phyloP scores from a whole-genome alignment of 2,329 filamentous ascomycete species.

The Calonectria pseudoreteaudii region DNA sequence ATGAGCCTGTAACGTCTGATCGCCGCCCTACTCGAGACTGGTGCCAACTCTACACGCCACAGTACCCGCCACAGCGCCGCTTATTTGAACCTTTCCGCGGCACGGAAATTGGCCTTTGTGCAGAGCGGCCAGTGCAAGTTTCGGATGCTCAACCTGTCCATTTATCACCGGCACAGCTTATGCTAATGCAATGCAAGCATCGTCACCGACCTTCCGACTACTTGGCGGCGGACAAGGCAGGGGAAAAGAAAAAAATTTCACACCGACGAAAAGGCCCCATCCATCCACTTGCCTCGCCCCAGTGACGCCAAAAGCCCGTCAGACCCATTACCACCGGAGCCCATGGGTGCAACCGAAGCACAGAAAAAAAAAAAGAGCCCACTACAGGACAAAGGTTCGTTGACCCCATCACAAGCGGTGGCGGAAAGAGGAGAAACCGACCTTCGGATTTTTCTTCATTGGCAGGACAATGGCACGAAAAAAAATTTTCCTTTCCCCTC shows the following conservation, averaged over 20 bases:
- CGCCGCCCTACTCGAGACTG: conserved; percentile 33
- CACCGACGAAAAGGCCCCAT: not conserved
- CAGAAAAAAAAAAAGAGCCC: not conserved
- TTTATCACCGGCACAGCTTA: conserved; percentile 30
- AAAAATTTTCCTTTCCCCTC: not conserved
- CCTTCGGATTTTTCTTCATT: not conserved
- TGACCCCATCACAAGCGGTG: not conserved
- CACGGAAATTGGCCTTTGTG: conserved; percentile 29
- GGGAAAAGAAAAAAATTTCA: not conserved
- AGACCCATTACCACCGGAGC: conserved; percentile 8
- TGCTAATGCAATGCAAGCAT: conserved; percentile 33
- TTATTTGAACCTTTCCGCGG: conserved; percentile 15
- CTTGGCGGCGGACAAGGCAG: not conserved
- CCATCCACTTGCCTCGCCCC: not conserved
- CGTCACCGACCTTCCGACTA: not conserved
- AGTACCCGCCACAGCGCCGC: conserved; percentile 23
- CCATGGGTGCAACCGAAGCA: conserved; percentile 3
- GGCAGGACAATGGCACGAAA: conserved; percentile 8
- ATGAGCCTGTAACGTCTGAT: conserved; percentile 40
- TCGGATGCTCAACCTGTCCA: conserved; percentile 12
- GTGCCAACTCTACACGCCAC: conserved; percentile 31
- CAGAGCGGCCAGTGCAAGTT: conserved; percentile 15
- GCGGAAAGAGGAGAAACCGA: conserved; percentile 3
- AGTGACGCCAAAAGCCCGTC: not conserved
- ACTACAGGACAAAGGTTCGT: conserved; percentile 8